Evolutionary conservation across 495 filamentous ascomycete species (phyloP), one percentile per base, ranked within the genome.

Genomic region (Penicillium arizonense): DNA sequence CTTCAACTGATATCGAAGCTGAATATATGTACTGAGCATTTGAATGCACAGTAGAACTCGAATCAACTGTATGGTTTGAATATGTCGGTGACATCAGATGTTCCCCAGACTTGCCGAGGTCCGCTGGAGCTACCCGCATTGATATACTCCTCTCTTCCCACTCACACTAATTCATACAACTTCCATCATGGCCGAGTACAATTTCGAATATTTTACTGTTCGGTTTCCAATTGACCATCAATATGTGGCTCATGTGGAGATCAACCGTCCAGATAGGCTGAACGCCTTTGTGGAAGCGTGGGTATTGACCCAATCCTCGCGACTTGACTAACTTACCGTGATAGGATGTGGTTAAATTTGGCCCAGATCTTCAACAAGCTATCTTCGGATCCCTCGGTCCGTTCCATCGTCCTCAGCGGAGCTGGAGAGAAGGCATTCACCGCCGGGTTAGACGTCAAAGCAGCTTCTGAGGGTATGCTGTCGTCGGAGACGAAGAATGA

Each of bases 161-260:
- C 24, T 40, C 10, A 6, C 34, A 18, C 7, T 6, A 6, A 28
- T 35, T 39, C 39, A 47, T 10, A 10, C 36, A 26, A 35, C 34
- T 8, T 36, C 30, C 37, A 58, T 45, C 46, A 68, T 68, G 62
- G 41, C 67, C 53, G 54, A 69, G 32, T 66, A 67, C 58, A 55
- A 65, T 11, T 87, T 79, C 75, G 74, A 87, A 52, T 77, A 93
- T 77, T 97, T 94, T 81, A 83, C 83, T 49, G 75, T 97, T 55
- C 79, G 80, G 18, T 86, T 86, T 49, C 90, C 91, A 0, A 57
- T 68, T 12, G 75, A 86, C 49, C 57, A 67, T n/a, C 67, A 72
- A 55, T 83, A 84, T 73, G 89, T 97, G 35, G 90, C 88, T 9
- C 90, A 96, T 67, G 91, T 98, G 44, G 87, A 97, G 68, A 96